Evolutionary conservation across 495 filamentous ascomycete species (phyloP), one percentile per base, ranked within the genome.

Genomic region (Amorphotheca resinae): DNA sequence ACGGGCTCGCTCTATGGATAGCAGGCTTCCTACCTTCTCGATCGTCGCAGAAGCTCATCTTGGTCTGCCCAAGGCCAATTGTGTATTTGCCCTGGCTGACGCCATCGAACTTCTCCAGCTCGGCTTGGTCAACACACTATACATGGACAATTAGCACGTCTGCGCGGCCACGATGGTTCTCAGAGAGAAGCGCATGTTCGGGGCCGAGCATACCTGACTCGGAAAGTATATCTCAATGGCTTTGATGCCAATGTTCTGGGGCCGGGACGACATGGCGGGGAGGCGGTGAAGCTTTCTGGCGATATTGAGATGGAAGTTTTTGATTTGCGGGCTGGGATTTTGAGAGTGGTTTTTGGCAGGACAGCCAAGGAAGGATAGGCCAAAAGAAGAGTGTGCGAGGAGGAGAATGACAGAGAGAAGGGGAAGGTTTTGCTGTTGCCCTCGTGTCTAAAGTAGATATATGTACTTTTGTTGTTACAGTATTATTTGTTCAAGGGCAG

Each of bases 21-120:
- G 16, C n/a, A 7, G 2, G 9, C 33, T 36, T 9, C 44, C 28
- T 67, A 94, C 89, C 89, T 74, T 98, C 91, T 56, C 87, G 76
- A 65, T 98, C 91, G 72, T 98, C 91, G 62, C 93, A 96, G 73
- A 98, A 98, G 75, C 82, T 88, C 91, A 98, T 98, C 69, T 91
- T 95, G 52, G 89, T 96, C 79, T 96, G 91, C 54, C 91, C 91
- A 39, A 98, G 82, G 70, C 91, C 91, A 67, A 98, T 98, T 52
- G 91, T 98, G 74, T 98, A 98, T 64, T 98, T 98, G 50, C 91
- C 91, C 37, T 76, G 61, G 56, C 77, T 78, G 51, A 95, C 93
- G 63, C 88, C 91, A 79, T 98, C 91, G 72, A 94, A 89, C 72
- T 94, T 93, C 66, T 98, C 91, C 44, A 98, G 76, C 58, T 95